Conservation (phyloP, 2,329 filamentous ascomycete genomes). For the Aspergillus melleus region DNA sequence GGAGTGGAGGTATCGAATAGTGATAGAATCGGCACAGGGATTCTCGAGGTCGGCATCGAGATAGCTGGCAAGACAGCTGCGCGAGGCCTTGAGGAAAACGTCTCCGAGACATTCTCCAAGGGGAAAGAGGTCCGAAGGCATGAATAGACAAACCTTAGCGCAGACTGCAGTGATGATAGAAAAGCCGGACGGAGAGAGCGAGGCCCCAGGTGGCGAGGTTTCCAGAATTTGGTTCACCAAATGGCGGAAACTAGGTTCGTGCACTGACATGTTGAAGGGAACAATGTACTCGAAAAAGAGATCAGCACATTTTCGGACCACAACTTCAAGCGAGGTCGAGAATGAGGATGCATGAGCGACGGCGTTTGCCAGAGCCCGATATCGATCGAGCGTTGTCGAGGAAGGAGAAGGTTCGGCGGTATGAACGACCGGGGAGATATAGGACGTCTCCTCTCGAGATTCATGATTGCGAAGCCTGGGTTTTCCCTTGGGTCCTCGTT, state of each 20-base stretch:
- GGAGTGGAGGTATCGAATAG: too few species aligned
- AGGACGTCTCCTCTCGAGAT: too few species aligned
- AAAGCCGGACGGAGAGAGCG: constrained; percentile 30
- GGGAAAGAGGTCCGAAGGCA: too few species aligned
- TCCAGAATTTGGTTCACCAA: too few species aligned
- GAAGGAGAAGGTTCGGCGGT: too few species aligned
- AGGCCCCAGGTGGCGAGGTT: too few species aligned
- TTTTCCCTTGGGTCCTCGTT: constrained; percentile 39
- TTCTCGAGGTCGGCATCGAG: too few species aligned
- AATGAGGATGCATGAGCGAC: not conserved
- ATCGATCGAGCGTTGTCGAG: not conserved
- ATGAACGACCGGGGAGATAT: too few species aligned
- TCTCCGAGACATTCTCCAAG: too few species aligned
- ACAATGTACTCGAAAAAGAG: constrained; percentile 48
- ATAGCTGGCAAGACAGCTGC: too few species aligned
- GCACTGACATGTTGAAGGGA: constrained; percentile 45
- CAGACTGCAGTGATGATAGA: constrained; percentile 48
- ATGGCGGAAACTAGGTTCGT: constrained; percentile 35
- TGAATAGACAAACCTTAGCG: constrained; percentile 35
- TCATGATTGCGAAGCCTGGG: not conserved
- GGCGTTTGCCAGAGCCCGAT: not conserved
- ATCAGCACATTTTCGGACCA: constrained; percentile 32
- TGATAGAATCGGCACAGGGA: too few species aligned
- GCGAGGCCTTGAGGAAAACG: too few species aligned
- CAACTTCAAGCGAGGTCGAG: not conserved